These are phyloP conservation scores for Osmanthus fragrans DNA, from an alignment of 257 asterid genomes.

Conservation along the genomic window DNA sequence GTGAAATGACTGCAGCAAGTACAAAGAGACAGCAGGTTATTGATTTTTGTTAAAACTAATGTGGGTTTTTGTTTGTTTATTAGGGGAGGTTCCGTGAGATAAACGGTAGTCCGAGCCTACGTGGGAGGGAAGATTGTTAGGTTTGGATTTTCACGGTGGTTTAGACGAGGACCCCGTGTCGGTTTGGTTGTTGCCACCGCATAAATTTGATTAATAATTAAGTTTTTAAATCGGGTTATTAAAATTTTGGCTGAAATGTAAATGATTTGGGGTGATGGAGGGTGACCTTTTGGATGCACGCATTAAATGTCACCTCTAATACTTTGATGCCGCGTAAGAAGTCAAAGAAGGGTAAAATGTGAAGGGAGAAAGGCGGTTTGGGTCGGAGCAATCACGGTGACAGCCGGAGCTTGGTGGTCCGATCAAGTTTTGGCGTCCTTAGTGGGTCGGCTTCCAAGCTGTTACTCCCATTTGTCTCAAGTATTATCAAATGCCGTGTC, in stretches of 20 bases:
- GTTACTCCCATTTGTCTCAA: neutral
- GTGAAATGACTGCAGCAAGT: conserved; percentile 30
- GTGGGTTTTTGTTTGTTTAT: conserved; percentile 32
- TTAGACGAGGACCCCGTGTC: conserved; percentile 62
- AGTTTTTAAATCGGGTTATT: neutral
- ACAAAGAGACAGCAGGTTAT: conserved; percentile 19
- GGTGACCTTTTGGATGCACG: conserved; percentile 35
- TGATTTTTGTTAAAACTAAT: conserved; percentile 13
- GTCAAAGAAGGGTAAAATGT: neutral
- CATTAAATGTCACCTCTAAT: conserved; percentile 31
- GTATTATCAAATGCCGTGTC: too few relatives aligned
- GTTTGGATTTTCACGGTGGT: conserved; percentile 28
- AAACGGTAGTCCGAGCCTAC: conserved; percentile 81
- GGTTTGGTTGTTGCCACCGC: conserved; percentile 17
- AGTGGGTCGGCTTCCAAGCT: conserved; percentile 15
- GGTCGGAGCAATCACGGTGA: neutral
- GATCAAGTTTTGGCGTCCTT: neutral
- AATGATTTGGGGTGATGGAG: conserved; percentile 18
- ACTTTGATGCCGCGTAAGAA: conserved; percentile 32
- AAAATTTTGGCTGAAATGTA: conserved; percentile 8
- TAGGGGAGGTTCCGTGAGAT: conserved; percentile 28
- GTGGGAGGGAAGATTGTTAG: conserved; percentile 30
- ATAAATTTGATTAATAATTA: neutral
- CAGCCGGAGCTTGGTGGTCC: neutral
- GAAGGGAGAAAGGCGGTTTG: neutral